These are phyloP conservation scores for Thelephora terrestris DNA, from an alignment of 1,284 basidiomycete genomes.

Conservation along the genomic window DNA sequence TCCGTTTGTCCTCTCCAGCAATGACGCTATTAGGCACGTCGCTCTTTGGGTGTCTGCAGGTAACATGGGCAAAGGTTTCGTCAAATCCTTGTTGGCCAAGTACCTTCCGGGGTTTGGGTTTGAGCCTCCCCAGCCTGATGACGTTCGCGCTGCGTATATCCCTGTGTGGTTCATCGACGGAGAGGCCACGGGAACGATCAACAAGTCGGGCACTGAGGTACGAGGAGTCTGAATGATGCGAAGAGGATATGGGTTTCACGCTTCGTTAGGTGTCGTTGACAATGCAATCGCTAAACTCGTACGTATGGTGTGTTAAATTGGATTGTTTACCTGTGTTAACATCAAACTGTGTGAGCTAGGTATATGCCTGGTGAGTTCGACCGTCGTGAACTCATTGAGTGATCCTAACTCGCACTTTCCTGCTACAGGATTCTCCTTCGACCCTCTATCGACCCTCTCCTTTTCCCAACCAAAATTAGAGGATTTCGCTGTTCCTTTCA, in stretches of 20 bases:
- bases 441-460: slow-evolving; percentile 22
- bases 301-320: slow-evolving; percentile 1
- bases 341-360: slow-evolving; percentile 3
- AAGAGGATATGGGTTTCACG: no score
- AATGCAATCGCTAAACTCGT: not conserved
- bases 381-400: not conserved
- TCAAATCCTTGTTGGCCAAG: slow-evolving; percentile 15
- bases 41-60: slow-evolving; percentile 13
- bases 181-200: slow-evolving; percentile 30
- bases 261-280: not conserved
- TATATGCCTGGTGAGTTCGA: slow-evolving; percentile 18
- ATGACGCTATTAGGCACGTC: slow-evolving; percentile 24
- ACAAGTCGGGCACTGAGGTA: slow-evolving; percentile 8
- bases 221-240: not conserved
- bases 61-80: slow-evolving; percentile 13
- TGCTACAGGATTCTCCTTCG: slow-evolving; percentile 15
- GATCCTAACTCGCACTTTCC: not conserved
- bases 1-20: slow-evolving; percentile 26
- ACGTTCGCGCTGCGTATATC: slow-evolving; percentile 40
- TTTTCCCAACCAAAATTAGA: slow-evolving; percentile 13
- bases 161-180: slow-evolving; percentile 53
- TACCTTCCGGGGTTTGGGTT: slow-evolving; percentile 19
- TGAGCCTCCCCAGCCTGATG: slow-evolving; percentile 20
- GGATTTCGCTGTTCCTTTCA: slow-evolving; percentile 21
- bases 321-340: not conserved